Conservation (phyloP, 257 asterid species). For the Linderniella brevidens region DNA sequence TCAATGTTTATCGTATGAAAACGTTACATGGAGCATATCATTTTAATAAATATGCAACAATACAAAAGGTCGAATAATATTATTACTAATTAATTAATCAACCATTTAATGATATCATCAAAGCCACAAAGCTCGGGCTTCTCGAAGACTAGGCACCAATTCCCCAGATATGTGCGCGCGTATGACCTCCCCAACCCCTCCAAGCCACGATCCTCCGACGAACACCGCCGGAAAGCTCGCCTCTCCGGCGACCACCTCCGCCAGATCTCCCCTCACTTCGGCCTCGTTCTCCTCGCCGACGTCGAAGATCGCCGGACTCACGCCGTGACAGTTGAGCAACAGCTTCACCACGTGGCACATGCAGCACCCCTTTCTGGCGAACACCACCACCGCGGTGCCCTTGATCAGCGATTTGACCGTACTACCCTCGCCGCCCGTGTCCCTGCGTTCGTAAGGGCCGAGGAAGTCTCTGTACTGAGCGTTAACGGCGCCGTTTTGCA, state of each 20-base stretch:
- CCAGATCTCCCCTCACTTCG: constrained; percentile 14
- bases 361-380: constrained; percentile 57
- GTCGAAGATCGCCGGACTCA: constrained; percentile 34
- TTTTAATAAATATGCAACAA: no score
- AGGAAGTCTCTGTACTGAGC: no score
- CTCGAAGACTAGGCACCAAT: constrained; percentile 52
- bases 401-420: constrained; percentile 11
- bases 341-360: constrained; percentile 73
- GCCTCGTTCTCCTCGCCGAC: constrained; percentile 37
- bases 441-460: no score
- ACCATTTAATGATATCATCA: constrained; percentile 12
- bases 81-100: no score
- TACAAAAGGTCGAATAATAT: no score
- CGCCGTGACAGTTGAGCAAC: constrained; percentile 53
- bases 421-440: constrained; percentile 14
- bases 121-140: constrained; percentile 78
- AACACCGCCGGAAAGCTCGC: constrained; percentile 54
- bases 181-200: constrained; percentile 67
- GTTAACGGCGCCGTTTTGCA: no score
- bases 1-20: no score
- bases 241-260: constrained; percentile 7
- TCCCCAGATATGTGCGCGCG: constrained; percentile 68
- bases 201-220: constrained; percentile 62
- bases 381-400: constrained; percentile 56
- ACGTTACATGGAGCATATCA: no score